Base-by-base conservation (phyloP, 2,329 filamentous ascomycete species). In the Verticillium alfalfae region DNA sequence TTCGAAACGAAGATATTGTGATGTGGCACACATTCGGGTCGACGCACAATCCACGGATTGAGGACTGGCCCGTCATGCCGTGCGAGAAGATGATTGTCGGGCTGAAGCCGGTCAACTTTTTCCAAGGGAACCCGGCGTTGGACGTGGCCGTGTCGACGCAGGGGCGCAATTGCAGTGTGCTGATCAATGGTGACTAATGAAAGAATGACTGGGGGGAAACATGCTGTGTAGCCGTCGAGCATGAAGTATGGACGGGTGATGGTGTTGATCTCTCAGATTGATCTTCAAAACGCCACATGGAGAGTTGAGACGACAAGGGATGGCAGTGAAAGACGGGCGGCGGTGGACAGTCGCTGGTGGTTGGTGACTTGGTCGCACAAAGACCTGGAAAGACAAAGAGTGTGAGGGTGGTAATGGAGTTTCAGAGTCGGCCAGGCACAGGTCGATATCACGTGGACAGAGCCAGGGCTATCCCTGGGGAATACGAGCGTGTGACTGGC, bases 31-130 rank as follows among this genome's bases (percentile, higher is more conserved):
- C 84, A 3, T 81, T 81, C 67, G 78, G 87, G 18, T 82, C 88
- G 34, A 89, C 88, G 38, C 87, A 90, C 65, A 84, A 88, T 31
- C 86, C 87, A 0, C 77, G 87, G 0, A 80, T 84, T 12, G 87
- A 90, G 66, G 87, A 90, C 67, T 90, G 88, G 77, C 87, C 86
- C 0, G 84, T 89, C 5, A 90, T 90, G 88, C 87, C 87, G 0
- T 81, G 77, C 63, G 87, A 89, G 69, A 81, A 76, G 60, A 74
- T 85, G 66, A 75, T 74, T 61, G 80, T 85, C 0, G 72, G 73
- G 0, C 69, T 85, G 59, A 84, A 82, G 67, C 82, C 83, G 0
- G 78, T 80, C 2, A 84, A 85, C 63, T 83, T 85, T 67, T 84
- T 84, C 63, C 70, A 73, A 1, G 75, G 75, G 5, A 84, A 84